phyloP scores from a whole-genome alignment of 2,329 filamentous ascomycete genomes.

The Colletotrichum cereale region DNA sequence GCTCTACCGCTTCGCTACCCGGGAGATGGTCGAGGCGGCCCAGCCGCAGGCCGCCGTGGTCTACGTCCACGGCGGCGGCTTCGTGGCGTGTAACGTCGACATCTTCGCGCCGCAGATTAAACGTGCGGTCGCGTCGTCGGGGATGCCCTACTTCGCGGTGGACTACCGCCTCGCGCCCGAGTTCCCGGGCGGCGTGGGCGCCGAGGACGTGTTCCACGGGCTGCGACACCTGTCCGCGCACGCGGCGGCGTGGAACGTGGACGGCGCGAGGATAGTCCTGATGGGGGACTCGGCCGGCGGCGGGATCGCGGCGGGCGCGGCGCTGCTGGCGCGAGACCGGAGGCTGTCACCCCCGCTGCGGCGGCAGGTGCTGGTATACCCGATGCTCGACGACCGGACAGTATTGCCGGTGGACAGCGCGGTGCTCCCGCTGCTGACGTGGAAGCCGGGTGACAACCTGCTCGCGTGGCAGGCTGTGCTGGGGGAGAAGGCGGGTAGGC shows the following conservation, averaged over 20 bases:
- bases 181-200: conserved; percentile 50
- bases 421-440: conserved; percentile 33
- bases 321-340: conserved; percentile 55
- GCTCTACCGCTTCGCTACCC: conserved; percentile 24
- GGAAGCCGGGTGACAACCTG: conserved; percentile 41
- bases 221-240: conserved; percentile 45
- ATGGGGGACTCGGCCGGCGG: conserved; percentile 44
- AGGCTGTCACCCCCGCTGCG: conserved; percentile 44
- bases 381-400: conserved; percentile 51
- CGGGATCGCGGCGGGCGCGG: conserved; percentile 41
- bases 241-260: conserved; percentile 42
- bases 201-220: conserved; percentile 53
- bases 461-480: conserved; percentile 44
- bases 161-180: conserved; percentile 61
- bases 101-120: conserved; percentile 45
- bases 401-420: conserved; percentile 14
- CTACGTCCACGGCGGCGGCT: conserved; percentile 58
- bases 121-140: conserved; percentile 45
- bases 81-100: conserved; percentile 49
- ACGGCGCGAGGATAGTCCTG: conserved; percentile 41
- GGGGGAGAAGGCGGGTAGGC: conserved; percentile 38
- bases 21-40: conserved; percentile 12
- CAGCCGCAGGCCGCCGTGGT: conserved; percentile 47
- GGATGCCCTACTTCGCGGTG: conserved; percentile 52
- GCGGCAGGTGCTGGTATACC: conserved; percentile 50